Percentiles rank a stretch among this genome's conserved stretches.
Conservation (phyloP, 164 flowering plant species). For the Annona cherimola region DNA sequence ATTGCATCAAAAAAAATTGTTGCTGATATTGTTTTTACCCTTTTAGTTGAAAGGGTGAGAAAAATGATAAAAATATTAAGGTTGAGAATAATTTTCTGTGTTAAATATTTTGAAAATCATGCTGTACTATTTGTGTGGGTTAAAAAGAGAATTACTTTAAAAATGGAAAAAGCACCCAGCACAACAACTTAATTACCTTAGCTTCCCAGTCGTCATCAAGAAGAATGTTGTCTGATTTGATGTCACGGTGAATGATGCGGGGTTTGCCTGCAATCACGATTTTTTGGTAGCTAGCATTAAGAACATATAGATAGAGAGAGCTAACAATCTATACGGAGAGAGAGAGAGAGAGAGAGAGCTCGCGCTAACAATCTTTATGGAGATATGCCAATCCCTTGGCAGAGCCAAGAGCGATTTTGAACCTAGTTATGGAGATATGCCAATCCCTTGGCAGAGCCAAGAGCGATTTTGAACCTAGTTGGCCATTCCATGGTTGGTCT, state of each 20-base stretch:
- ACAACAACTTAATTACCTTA: slow-evolving; percentile 35
- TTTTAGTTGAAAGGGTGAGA: too few species aligned
- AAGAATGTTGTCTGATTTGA: slow-evolving; percentile 84
- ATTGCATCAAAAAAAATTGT: too few species aligned
- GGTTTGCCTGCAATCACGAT: slow-evolving; percentile 64
- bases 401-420: slow-evolving; percentile 13
- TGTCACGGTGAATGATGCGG: slow-evolving; percentile 90
- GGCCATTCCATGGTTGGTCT: slow-evolving; percentile 12
- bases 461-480: slow-evolving; percentile 7
- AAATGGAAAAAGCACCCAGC: neutral
- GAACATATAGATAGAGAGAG: neutral
- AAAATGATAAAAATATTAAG: too few species aligned
- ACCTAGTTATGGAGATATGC: slow-evolving; percentile 13
- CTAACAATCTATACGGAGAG: slow-evolving; percentile 2
- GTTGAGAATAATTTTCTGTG: too few species aligned
- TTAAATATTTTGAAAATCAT: too few species aligned
- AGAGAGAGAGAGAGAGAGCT: neutral
- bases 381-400: slow-evolving; percentile 18
- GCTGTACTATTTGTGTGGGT: too few species aligned
- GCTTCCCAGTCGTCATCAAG: slow-evolving; percentile 86
- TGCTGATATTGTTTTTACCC: too few species aligned
- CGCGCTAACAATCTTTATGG: slow-evolving; percentile 9
- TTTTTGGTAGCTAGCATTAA: neutral
- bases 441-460: slow-evolving; percentile 15
- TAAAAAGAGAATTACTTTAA: neutral